Evolutionary conservation across 2,329 filamentous ascomycete species (phyloP).

Genomic region (Sporothrix luriei): DNA sequence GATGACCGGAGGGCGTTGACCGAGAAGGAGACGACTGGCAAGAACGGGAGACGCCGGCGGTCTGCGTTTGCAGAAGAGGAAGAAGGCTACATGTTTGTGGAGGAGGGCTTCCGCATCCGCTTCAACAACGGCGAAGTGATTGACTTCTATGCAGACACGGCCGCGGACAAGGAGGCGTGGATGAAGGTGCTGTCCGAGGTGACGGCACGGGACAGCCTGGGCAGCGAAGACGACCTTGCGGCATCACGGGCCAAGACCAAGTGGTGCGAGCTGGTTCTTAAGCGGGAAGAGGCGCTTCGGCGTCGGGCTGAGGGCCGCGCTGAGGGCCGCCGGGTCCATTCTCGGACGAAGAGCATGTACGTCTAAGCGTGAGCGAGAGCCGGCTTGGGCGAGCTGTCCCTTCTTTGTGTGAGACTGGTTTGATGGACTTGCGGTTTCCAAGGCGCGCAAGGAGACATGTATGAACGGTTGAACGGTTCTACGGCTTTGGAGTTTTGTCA

Average conservation of each 20-base stretch:
- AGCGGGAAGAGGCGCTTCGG: slow-evolving; percentile 63
- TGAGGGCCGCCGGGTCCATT: slow-evolving; percentile 51
- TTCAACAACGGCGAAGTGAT: slow-evolving; percentile 98
- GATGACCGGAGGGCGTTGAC: slow-evolving; percentile 85
- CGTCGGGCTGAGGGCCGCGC: slow-evolving; percentile 52
- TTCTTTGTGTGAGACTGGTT: background rate
- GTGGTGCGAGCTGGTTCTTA: slow-evolving; percentile 70
- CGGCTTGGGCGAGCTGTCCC: background rate
- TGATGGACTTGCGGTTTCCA: background rate
- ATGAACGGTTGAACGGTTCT: slow-evolving; percentile 24
- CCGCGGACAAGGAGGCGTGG: slow-evolving; percentile 88
- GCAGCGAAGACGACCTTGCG: slow-evolving; percentile 49
- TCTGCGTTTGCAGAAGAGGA: slow-evolving; percentile 97
- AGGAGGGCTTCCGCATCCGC: slow-evolving; percentile 97
- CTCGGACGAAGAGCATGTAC: slow-evolving; percentile 62
- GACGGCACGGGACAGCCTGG: slow-evolving; percentile 55
- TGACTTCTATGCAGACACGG: slow-evolving; percentile 94
- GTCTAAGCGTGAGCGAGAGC: slow-evolving; percentile 43
- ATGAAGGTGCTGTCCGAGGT: slow-evolving; percentile 83
- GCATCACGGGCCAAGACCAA: slow-evolving; percentile 54
- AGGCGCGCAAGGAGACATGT: slow-evolving; percentile 18
- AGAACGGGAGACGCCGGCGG: slow-evolving; percentile 77
- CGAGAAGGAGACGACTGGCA: slow-evolving; percentile 78
- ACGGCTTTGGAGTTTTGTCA: slow-evolving; percentile 32
- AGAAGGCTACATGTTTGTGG: slow-evolving; percentile 99